A percentile compares a stretch with the other conserved stretches of the same genome.
Evolutionary conservation across 805 yeast genomes (phyloP).

Genomic region (Candida silvicultrix): DNA sequence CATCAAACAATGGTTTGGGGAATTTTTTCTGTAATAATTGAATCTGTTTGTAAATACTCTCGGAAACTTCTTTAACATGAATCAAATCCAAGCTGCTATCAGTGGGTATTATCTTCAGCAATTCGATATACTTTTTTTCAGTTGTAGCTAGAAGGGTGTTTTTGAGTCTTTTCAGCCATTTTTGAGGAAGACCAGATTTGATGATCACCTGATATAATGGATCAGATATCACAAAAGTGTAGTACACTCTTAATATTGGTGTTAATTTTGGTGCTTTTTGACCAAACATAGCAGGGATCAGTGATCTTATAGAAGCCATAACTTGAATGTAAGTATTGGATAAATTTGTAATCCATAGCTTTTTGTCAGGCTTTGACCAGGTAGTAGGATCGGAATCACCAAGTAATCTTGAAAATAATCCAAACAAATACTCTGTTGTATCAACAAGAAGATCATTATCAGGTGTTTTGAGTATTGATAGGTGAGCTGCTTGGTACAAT

Average conservation of each 20-base stretch:
- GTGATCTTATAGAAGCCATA: constrained; percentile 37
- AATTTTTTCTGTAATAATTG: constrained; percentile 51
- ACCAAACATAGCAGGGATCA: constrained; percentile 35
- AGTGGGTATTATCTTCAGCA: constrained; percentile 50
- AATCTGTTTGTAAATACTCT: constrained; percentile 42
- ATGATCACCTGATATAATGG: constrained; percentile 31
- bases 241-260: constrained; percentile 42
- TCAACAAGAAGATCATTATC: constrained; percentile 25
- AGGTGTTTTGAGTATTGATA: constrained; percentile 22
- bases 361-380: constrained; percentile 43
- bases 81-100: constrained; percentile 44
- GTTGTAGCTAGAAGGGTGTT: constrained; percentile 32
- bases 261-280: constrained; percentile 52
- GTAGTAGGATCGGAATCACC: constrained; percentile 20
- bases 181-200: constrained; percentile 32
- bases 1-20: constrained; percentile 54
- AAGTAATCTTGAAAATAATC: constrained; percentile 20
- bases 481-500: constrained; percentile 44
- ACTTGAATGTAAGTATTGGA: constrained; percentile 38
- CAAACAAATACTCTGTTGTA: constrained; percentile 28
- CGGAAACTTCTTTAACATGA: constrained; percentile 54
- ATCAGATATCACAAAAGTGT: constrained; percentile 44
- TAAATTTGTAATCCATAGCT: constrained; percentile 43
- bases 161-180: constrained; percentile 35
- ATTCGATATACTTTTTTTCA: constrained; percentile 35